Evolutionary conservation across 2,329 filamentous ascomycete genomes (phyloP), one percentile per base, ranked within the genome.

Genomic region (Claviceps cyperi): DNA sequence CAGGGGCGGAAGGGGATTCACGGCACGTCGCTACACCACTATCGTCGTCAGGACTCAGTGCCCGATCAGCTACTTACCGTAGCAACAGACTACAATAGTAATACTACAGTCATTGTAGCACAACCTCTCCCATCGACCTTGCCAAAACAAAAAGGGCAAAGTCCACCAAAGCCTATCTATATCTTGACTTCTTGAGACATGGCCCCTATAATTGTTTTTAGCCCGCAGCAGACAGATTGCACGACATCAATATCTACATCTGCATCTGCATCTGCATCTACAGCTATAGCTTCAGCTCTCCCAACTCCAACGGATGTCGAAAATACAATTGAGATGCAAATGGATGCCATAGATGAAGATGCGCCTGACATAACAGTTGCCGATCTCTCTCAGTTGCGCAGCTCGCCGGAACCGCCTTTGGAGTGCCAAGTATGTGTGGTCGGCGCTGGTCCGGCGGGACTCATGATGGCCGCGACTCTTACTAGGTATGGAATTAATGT

Each of bases 401-500:
- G 69, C 60, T 67, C 71, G 56, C 72, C 69, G 49, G 68, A 72
- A 54, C 64, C 68, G n/a, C 69, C 71, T 15, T 60, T 67, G 35
- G 66, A 69, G 55, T 69, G 67, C 45, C 67, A 72, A 55, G 73
- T 75, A 35, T 73, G 73, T 55, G 68, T 78, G 48, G 71, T 78
- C 50, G 75, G 75, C 52, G 75, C 75, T 47, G 75, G 75, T 14
- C 75, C 75, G 2, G 74, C 75, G 14, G 75, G 75, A 51, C 66
- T 78, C 51, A 78, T 78, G 73, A 63, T 77, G 55, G 73, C 71
- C 48, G 67, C 69, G 55, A 72, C 71, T 55, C 69, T 87, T 37
- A 75, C 76, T 17, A 74, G 82, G 8, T 84, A 78, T 58, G 83
- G 83, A 14, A 77, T 86, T 58, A 77, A 78, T 50, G 74, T 78